phyloP scores from a whole-genome alignment of 768 basidiomycete genomes.

The Cyathus striatus region DNA sequence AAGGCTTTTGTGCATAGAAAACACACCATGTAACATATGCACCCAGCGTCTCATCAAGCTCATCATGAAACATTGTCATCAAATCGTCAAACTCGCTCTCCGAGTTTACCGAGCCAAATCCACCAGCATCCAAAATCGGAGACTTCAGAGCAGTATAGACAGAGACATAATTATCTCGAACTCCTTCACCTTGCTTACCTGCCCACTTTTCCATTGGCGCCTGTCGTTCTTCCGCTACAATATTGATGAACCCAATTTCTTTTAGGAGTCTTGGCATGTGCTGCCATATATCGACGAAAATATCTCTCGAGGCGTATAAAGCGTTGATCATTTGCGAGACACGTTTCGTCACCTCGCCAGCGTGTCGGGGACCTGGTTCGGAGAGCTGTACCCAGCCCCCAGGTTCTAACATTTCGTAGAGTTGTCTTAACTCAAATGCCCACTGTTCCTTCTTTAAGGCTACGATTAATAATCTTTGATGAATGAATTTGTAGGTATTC shows the following conservation, averaged over 20 bases:
- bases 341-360: not conserved
- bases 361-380: not conserved
- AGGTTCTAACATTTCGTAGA: not conserved
- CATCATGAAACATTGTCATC: not conserved
- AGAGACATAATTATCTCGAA: not conserved
- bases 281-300: not conserved
- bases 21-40: not conserved
- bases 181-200: not conserved
- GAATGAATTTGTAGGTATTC: not conserved
- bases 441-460: not conserved
- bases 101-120: not conserved
- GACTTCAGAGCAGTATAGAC: not conserved
- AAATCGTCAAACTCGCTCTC: not conserved
- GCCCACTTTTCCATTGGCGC: not conserved
- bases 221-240: not conserved
- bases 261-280: not conserved
- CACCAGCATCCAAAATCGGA: not conserved
- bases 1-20: not conserved
- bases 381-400: conserved; percentile 2
- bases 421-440: not conserved
- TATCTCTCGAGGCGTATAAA: not conserved
- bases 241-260: not conserved
- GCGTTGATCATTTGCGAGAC: too few species aligned
- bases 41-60: not conserved
- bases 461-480: not conserved